Base-by-base conservation (phyloP, 2,329 filamentous ascomycete species). In the Neofusicoccum umdonicola region DNA sequence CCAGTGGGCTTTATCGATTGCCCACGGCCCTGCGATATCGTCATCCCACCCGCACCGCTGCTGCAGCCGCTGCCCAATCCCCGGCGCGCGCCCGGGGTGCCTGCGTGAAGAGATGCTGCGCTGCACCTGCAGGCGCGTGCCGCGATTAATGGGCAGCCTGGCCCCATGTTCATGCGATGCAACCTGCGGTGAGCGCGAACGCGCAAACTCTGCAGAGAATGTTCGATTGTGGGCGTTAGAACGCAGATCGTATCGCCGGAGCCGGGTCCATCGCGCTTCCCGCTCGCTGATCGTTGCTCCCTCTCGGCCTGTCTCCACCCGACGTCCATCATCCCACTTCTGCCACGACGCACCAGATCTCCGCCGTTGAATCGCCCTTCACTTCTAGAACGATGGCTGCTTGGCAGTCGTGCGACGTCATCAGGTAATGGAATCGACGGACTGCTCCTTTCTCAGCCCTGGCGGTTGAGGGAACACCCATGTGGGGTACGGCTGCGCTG, bases 1-100 rank as follows among this genome's bases (percentile, higher is more conserved):
- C 56, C 56, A 60, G 56, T 60, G 41, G 41, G 56, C 54, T 60
- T 47, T 60, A 47, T 60, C 56, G 56, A 60, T 60, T 60, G 50
- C 50, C 37, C 37, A 39, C 37, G 13, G 9, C 37, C 37, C 45
- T 31, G 39, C 56, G 6, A 11, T 22, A 47, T 37, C 56, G 41
- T 60, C 41, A 47, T 47, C 11, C 6, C 54, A 8, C 39, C 11
- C 19, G 11, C 9, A 52, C 11, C n/a, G 31, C 19, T 13, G 22
- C 57, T 19, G 44, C 57, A 17, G 34, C 34, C 51, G n/a, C 31
- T 27, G 17, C 19, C 19, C 15, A 22, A 19, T 15, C 9, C 34
- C 37, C 15, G 22, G 4, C 13, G 19, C 27, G 11, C n/a, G 15
- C 22, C n/a, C 22, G 27, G 12, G 12, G 17, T 22, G 17, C 35